Percentiles rank a stretch among this genome's conserved stretches.
Evolutionary conservation across 352 stramenopile species (phyloP).

Genomic region (Aphanomyces astaci): DNA sequence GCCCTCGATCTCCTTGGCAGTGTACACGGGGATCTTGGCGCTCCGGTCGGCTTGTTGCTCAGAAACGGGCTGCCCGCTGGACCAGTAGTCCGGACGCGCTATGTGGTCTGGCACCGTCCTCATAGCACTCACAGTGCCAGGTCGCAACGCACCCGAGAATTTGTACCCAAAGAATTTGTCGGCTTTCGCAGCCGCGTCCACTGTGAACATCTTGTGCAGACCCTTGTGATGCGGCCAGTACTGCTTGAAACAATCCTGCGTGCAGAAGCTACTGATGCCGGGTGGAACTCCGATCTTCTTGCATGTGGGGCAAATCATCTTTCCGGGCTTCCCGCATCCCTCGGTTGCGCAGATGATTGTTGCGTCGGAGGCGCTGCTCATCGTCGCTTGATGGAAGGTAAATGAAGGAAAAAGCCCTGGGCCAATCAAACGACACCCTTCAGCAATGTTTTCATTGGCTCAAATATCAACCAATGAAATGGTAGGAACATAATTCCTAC

Average conservation of each 20-base stretch:
- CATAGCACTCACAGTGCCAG: slow-evolving; percentile 68
- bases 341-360: slow-evolving; percentile 49
- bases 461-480: neutral
- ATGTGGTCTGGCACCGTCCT: slow-evolving; percentile 71
- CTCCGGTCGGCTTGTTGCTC: slow-evolving; percentile 51
- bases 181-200: slow-evolving; percentile 41
- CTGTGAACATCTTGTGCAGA: slow-evolving; percentile 92
- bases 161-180: slow-evolving; percentile 59
- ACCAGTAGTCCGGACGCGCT: slow-evolving; percentile 84
- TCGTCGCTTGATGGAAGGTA: neutral
- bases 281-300: slow-evolving; percentile 84
- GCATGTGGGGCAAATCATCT: slow-evolving; percentile 87
- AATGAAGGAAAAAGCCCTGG: neutral
- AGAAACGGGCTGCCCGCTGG: slow-evolving; percentile 63
- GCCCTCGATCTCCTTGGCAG: slow-evolving; percentile 86
- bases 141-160: slow-evolving; percentile 82
- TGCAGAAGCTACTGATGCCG: slow-evolving; percentile 87
- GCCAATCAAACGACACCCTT: neutral
- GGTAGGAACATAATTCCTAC: too few relatives aligned
- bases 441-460: neutral
- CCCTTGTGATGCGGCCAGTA: slow-evolving; percentile 95
- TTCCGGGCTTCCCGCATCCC: slow-evolving; percentile 67
- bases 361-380: neutral
- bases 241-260: slow-evolving; percentile 94
- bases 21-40: slow-evolving; percentile 91